phyloP scores from a whole-genome alignment of 1,284 basidiomycete species.

The Trametes hirsuta region DNA sequence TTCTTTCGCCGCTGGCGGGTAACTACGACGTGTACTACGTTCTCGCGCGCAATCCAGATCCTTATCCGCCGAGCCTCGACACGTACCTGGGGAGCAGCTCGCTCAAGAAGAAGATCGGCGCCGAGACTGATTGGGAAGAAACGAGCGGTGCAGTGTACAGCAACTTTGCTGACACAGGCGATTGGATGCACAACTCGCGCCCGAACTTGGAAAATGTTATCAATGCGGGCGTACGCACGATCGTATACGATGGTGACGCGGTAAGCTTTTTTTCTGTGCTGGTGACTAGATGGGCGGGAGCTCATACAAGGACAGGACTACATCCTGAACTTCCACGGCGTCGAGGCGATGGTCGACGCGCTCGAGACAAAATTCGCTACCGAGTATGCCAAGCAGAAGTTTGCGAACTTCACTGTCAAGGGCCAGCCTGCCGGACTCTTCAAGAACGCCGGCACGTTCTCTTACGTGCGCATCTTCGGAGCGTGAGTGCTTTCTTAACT shows the following conservation, averaged over 20 bases:
- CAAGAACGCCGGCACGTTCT: conserved; percentile 66
- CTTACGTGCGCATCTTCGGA: conserved; percentile 58
- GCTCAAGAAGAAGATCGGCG: conserved; percentile 49
- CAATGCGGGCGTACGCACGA: conserved; percentile 57
- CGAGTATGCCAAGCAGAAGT: conserved; percentile 44
- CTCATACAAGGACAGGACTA: conserved; percentile 43
- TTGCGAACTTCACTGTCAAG: conserved; percentile 52
- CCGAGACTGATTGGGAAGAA: conserved; percentile 51
- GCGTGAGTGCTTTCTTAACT: conserved; percentile 34
- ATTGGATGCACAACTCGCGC: conserved; percentile 66
- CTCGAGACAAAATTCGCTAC: conserved; percentile 26
- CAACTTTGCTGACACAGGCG: conserved; percentile 63
- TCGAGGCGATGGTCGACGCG: conserved; percentile 57
- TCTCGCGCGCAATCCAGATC: conserved; percentile 49
- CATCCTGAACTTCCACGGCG: conserved; percentile 61
- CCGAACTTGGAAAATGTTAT: conserved; percentile 61
- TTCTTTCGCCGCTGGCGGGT: conserved; percentile 55
- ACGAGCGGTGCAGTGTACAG: conserved; percentile 50
- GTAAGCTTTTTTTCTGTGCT: conserved; percentile 32
- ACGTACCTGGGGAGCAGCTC: conserved; percentile 42
- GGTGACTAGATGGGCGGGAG: neutral
- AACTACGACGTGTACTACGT: conserved; percentile 58
- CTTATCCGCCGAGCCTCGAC: conserved; percentile 58
- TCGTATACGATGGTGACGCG: conserved; percentile 60
- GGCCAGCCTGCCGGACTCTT: conserved; percentile 53